Conservation (phyloP, 768 basidiomycete genomes). For the Cystofilobasidium ferigula region DNA sequence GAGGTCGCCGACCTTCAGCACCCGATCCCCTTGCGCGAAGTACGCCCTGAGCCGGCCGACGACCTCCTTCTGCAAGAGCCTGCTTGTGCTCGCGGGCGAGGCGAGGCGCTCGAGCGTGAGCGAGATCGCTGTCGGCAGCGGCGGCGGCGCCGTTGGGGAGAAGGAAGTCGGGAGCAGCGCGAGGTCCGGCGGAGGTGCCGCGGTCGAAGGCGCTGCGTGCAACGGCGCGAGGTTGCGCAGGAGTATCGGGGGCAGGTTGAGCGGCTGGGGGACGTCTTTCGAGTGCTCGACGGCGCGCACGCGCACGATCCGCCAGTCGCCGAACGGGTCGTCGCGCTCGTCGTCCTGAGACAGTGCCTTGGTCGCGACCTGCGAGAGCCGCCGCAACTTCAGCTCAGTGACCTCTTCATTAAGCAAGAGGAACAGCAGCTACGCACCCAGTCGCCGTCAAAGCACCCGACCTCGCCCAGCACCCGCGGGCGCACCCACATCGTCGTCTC, state of each 20-base stretch:
- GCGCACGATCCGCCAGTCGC: slow-evolving; percentile 18
- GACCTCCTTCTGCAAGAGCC: slow-evolving; percentile 53
- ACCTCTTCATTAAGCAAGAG: slow-evolving; percentile 37
- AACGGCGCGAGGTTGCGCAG: slow-evolving; percentile 14
- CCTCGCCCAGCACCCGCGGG: slow-evolving; percentile 52
- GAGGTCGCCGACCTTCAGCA: slow-evolving; percentile 32
- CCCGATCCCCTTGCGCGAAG: slow-evolving; percentile 41
- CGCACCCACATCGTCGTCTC: slow-evolving; percentile 53
- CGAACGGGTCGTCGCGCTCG: not conserved
- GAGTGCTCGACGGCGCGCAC: slow-evolving; percentile 9
- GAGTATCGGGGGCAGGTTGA: slow-evolving; percentile 13
- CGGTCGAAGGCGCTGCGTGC: not conserved
- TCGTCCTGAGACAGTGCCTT: not conserved
- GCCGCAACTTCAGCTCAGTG: not conserved
- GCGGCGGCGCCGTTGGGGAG: slow-evolving; percentile 46
- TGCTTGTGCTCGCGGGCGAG: slow-evolving; percentile 58
- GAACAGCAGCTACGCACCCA: slow-evolving; percentile 58
- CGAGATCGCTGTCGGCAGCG: slow-evolving; percentile 56
- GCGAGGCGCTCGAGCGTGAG: slow-evolving; percentile 71
- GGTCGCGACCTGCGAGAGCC: slow-evolving; percentile 5
- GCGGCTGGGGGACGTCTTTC: not conserved
- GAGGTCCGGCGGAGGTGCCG: slow-evolving; percentile 28
- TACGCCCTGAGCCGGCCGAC: slow-evolving; percentile 53
- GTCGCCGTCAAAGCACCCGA: slow-evolving; percentile 62
- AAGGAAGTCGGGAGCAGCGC: slow-evolving; percentile 51